Evolutionary conservation across 2,329 filamentous ascomycete species (phyloP).

Genomic region (Colletotrichum tabaci): DNA sequence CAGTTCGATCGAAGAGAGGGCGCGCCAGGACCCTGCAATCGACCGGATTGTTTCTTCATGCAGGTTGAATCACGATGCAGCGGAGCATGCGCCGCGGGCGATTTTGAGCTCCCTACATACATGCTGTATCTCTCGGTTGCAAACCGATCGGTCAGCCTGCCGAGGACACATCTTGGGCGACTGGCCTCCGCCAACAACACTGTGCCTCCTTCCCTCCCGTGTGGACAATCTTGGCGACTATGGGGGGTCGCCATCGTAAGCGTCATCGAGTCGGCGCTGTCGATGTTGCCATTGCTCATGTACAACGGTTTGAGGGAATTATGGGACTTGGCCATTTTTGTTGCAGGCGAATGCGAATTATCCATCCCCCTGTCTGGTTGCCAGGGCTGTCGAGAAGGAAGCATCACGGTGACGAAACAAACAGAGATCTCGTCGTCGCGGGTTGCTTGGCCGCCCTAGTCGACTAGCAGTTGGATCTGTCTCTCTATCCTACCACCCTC

Average conservation of each 20-base stretch:
- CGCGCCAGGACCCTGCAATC: not conserved
- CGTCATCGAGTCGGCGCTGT: not conserved
- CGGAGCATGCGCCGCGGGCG: constrained; percentile 9
- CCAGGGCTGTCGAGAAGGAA: not conserved
- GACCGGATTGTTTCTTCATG: constrained; percentile 20
- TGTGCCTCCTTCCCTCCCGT: no score
- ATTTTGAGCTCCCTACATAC: not conserved
- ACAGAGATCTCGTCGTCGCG: not conserved
- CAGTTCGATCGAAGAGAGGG: not conserved
- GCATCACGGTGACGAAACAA: constrained; percentile 28
- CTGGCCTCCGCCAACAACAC: not conserved
- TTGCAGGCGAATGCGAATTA: not conserved
- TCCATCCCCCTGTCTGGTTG: not conserved
- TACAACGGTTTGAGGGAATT: not conserved
- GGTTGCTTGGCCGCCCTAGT: not conserved
- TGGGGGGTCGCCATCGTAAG: constrained; percentile 7
- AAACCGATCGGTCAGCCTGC: constrained; percentile 16
- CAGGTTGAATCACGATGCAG: constrained; percentile 16
- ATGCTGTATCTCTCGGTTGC: not conserved
- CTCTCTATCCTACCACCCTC: no score
- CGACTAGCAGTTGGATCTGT: not conserved
- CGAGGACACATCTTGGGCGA: not conserved
- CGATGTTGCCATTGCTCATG: not conserved
- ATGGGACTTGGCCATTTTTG: not conserved
- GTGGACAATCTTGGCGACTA: constrained; percentile 4